Base-by-base conservation (phyloP, 495 filamentous ascomycete species). In the Saxophila tyrrhenica region DNA sequence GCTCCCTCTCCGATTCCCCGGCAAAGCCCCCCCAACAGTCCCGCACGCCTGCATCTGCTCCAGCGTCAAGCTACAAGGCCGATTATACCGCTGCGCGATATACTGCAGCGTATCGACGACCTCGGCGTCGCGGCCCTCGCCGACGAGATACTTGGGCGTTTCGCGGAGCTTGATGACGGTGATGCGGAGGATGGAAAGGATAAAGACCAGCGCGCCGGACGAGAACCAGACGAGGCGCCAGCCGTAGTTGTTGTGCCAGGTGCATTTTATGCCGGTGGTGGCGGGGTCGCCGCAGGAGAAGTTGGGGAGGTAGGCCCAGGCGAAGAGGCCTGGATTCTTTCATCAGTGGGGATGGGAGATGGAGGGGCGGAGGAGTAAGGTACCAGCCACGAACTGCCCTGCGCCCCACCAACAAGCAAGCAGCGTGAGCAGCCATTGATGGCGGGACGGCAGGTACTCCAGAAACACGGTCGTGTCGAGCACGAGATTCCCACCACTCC, bases 71-170 rank as follows among this genome's bases (percentile, higher is more conserved):
- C 72, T 73, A 62, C 79, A 86, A 2, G 73, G 72, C 2, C 81
- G 76, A 50, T 79, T 70, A 67, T 89, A 81, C 63, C 73, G 81
- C 21, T 62, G 65, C 0, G 85, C 84, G 43, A 88, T 75, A 9
- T 59, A 67, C 25, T 82, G 75, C 10, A 89, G 70, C 0, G 75
- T 81, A 1, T 73, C 65, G 45, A 87, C 77, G 0, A 81, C 74
- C 54, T 83, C 66, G 2, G 70, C 75, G 55, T 88, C 84, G 39
- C 77, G 73, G 8, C 83, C 83, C 48, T 80, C 70, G 22, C 74
- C 73, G 20, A 89, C 62, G 1, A 86, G 77, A 61, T 82, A 88
- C 57, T 86, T 87, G 20, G 85, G 85, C 0, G 85, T 87, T 55
- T 89, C 84, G 19, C 73, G 69, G 2, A 88, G 70, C 0, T 77